Base-by-base conservation (phyloP, 768 basidiomycete species). In the Trametes villosa region DNA sequence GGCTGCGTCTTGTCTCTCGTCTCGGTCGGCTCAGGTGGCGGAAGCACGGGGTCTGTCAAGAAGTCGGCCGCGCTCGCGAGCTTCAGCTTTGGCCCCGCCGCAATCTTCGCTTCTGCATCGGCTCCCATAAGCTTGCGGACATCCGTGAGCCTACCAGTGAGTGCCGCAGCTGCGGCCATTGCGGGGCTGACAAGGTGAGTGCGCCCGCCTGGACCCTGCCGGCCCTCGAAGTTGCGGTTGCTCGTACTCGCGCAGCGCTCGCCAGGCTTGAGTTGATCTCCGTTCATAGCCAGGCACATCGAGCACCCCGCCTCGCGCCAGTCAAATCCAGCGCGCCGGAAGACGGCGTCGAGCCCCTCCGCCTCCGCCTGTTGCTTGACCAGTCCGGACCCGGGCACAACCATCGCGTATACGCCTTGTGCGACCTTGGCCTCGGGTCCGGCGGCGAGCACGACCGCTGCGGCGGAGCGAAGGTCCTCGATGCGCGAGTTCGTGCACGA, bases 251-350 rank as follows among this genome's bases (percentile, higher is more conserved):
- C 86, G 68, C 86, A 87, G 55, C 86, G 80, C 65, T 78, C 73
- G n/a, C 81, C 81, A 0, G 85, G 85, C 41, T 75, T 70, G 59
- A 87, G 81, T 72, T 86, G 83, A 70, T 87, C 86, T 24, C 84
- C 84, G 77, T 87, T 87, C 86, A 87, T 87, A 40, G 86, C 86
- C 50, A 87, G 73, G 74, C 86, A 87, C 86, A 87, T 87, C 27
- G 86, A 87, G 73, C 86, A 87, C 33, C 86, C 86, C 17, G 86
- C 86, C 73, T 87, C 86, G 63, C 86, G 76, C 86, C 85, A 86
- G 68, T 87, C 86, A 70, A 86, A 87, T 13, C 86, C 86, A 2
- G 86, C 86, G 27, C 82, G 82, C 71, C 78, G 82, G 79, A 87
- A 85, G 71, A 87, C 77, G 52, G 77, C 77, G 67, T 86, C 84